Conservation (phyloP, 2,329 filamentous ascomycete genomes). For the Alternaria sp. region DNA sequence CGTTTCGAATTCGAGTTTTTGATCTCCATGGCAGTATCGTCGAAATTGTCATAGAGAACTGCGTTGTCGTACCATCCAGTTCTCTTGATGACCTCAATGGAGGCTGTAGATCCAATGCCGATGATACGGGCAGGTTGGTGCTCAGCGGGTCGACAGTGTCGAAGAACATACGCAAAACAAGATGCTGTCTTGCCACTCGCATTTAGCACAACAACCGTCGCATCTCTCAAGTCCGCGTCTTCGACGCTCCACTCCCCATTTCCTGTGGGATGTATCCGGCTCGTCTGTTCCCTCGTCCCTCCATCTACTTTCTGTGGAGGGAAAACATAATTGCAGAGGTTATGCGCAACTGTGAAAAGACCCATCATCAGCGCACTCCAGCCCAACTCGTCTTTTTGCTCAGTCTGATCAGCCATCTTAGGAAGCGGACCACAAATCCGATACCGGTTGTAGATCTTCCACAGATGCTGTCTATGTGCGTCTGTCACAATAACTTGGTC, state of each 20-base stretch:
- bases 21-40: constrained; percentile 7
- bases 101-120: constrained; percentile 29
- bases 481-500: constrained; percentile 52
- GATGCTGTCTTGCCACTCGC: constrained; percentile 36
- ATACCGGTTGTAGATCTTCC: constrained; percentile 60
- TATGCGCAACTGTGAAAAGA: constrained; percentile 31
- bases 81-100: constrained; percentile 17
- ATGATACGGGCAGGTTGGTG: constrained; percentile 28
- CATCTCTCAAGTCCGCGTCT: constrained; percentile 27
- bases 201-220: constrained; percentile 31
- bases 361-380: constrained; percentile 29
- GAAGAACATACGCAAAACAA: constrained; percentile 29
- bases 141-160: constrained; percentile 26
- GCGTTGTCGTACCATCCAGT: constrained; percentile 33
- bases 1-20: constrained; percentile 6
- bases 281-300: not conserved
- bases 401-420: constrained; percentile 9
- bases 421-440: constrained; percentile 19
- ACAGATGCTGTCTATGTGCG: constrained; percentile 48
- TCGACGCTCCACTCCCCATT: constrained; percentile 26
- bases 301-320: constrained; percentile 19
- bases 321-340: constrained; percentile 28
- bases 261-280: constrained; percentile 25
- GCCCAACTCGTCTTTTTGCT: constrained; percentile 21
- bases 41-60: constrained; percentile 23